Evolutionary conservation across 1,284 basidiomycete species (phyloP).

Genomic region (Hypsizygus ulmarius): DNA sequence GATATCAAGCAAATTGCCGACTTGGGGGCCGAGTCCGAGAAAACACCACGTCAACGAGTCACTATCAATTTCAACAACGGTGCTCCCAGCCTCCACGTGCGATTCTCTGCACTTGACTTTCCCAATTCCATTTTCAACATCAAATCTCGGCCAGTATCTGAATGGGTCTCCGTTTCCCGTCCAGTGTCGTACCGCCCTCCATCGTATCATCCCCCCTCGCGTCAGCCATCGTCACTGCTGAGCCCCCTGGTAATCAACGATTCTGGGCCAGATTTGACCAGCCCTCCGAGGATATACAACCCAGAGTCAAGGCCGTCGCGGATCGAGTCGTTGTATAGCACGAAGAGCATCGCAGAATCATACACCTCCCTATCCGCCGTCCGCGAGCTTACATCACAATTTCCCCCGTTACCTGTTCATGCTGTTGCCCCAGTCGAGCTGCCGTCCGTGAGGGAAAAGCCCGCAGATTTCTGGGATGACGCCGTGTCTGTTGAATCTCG

Average conservation of each 20-base stretch:
- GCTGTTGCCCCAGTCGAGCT: slow-evolving; percentile 10
- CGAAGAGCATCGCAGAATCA: slow-evolving; percentile 24
- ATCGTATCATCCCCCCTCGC: slow-evolving; percentile 13
- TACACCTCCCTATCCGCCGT: slow-evolving; percentile 41
- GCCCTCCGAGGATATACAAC: slow-evolving; percentile 1
- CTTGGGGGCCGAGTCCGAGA: slow-evolving; percentile 13
- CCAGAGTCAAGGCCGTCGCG: slow-evolving; percentile 7
- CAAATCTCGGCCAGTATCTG: slow-evolving; percentile 23
- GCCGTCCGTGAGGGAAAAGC: not conserved
- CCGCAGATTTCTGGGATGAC: slow-evolving; percentile 15
- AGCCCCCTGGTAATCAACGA: slow-evolving; percentile 9
- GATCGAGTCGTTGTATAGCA: slow-evolving; percentile 14
- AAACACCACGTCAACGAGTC: slow-evolving; percentile 42
- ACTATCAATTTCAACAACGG: slow-evolving; percentile 51
- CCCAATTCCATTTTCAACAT: slow-evolving; percentile 38
- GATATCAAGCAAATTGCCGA: slow-evolving; percentile 21
- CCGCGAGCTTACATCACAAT: slow-evolving; percentile 48
- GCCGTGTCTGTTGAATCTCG: not conserved
- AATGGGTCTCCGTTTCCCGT: slow-evolving; percentile 15
- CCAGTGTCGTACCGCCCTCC: slow-evolving; percentile 10
- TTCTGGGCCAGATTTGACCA: not conserved
- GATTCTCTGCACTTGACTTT: slow-evolving; percentile 55
- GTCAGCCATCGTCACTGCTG: slow-evolving; percentile 8
- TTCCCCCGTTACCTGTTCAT: slow-evolving; percentile 45
- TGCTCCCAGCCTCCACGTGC: slow-evolving; percentile 58